Conservation (phyloP, 129 eudicot genomes). For the Heracleum sosnowskyi region DNA sequence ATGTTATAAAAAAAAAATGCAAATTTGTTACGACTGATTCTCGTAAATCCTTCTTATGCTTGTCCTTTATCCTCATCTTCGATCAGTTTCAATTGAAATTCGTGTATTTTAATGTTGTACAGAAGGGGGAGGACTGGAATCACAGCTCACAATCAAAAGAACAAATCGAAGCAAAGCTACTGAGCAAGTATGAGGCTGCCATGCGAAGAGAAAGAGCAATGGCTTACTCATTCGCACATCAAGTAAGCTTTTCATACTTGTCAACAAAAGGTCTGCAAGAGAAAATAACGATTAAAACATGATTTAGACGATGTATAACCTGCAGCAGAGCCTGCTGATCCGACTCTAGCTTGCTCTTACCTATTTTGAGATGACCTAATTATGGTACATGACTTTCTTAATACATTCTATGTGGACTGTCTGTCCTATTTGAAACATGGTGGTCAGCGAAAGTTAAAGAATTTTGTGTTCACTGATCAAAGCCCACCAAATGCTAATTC, state of each 20-base stretch:
- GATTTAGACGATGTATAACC: not conserved
- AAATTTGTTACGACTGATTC: not conserved
- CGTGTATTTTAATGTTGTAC: slow-evolving; percentile 11
- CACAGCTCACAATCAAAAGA: slow-evolving; percentile 76
- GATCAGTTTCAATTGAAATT: not conserved
- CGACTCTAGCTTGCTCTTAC: not conserved
- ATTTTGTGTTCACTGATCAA: too few species aligned
- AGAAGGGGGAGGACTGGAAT: slow-evolving; percentile 87
- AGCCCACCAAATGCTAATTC: not conserved
- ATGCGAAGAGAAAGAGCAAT: slow-evolving; percentile 87
- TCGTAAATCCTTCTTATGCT: not conserved
- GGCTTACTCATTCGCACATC: slow-evolving; percentile 93
- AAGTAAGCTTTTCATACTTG: slow-evolving; percentile 35
- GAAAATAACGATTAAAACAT: not conserved
- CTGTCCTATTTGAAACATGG: too few species aligned
- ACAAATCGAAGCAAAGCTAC: slow-evolving; percentile 66
- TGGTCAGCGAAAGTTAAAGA: too few species aligned
- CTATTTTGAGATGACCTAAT: too few species aligned
- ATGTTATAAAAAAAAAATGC: not conserved
- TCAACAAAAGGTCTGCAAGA: not conserved
- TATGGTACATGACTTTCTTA: too few species aligned
- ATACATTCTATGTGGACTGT: too few species aligned
- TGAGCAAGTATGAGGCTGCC: slow-evolving; percentile 76
- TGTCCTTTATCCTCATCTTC: not conserved
- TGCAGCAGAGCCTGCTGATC: not conserved